Conservation (phyloP, 371 early-diverging fungal genomes). For the Circinella umbellata region DNA sequence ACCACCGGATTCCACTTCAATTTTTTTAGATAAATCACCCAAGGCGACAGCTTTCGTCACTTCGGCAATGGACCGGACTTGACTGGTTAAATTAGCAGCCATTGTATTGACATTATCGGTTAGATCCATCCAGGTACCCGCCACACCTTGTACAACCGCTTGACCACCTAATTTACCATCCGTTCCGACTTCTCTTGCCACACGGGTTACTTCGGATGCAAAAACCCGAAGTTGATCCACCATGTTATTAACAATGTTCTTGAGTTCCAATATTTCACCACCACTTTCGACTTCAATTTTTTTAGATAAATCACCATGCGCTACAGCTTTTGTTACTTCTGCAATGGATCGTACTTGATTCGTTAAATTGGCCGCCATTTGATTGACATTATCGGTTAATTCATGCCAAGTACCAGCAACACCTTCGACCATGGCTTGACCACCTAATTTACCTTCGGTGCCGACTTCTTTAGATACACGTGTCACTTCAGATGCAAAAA, state of each 20-base stretch:
- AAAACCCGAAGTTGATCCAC: constrained; percentile 60
- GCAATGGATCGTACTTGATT: constrained; percentile 54
- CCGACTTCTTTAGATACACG: constrained; percentile 46
- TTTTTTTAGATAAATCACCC: constrained; percentile 52
- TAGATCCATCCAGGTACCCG: constrained; percentile 64
- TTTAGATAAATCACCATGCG: constrained; percentile 57
- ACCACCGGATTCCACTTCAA: constrained; percentile 33
- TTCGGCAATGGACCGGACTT: constrained; percentile 56
- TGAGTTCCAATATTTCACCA: constrained; percentile 66
- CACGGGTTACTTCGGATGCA: constrained; percentile 56
- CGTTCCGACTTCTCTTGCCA: constrained; percentile 60
- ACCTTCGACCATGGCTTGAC: constrained; percentile 34
- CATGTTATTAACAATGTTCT: constrained; percentile 72
- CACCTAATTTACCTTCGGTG: constrained; percentile 45
- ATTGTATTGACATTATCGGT: constrained; percentile 61
- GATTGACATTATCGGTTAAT: constrained; percentile 49
- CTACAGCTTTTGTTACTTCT: constrained; percentile 49
- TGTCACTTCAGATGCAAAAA: constrained; percentile 42
- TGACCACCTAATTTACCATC: constrained; percentile 61
- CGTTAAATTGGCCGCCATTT: constrained; percentile 45
- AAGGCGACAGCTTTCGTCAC: constrained; percentile 60
- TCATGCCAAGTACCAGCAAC: constrained; percentile 53
- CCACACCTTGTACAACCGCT: constrained; percentile 55
- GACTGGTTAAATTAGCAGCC: constrained; percentile 51
- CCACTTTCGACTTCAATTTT: constrained; percentile 64